phyloP scores from a whole-genome alignment of 495 filamentous ascomycete species.

The Glonium stellatum region DNA sequence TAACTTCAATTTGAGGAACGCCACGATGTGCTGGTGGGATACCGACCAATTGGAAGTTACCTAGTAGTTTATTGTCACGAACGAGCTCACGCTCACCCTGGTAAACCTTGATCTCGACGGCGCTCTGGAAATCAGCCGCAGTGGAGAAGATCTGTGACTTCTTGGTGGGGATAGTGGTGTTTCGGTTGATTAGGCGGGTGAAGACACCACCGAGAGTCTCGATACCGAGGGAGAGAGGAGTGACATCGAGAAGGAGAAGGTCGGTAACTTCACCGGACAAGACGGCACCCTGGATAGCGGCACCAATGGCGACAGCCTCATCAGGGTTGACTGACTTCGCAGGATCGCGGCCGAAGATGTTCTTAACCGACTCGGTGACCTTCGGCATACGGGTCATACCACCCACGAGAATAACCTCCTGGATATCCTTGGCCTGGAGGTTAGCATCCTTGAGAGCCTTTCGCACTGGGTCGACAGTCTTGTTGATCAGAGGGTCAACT shows the following conservation, averaged over 20 bases:
- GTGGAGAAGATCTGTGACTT: slow-evolving; percentile 99
- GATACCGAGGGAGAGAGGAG: slow-evolving; percentile 96
- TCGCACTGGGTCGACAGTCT: slow-evolving; percentile 85
- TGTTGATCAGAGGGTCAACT: slow-evolving; percentile 82
- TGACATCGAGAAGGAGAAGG: slow-evolving; percentile 92
- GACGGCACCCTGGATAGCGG: slow-evolving; percentile 95
- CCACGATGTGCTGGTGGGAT: slow-evolving; percentile 97
- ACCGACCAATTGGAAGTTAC: slow-evolving; percentile 99
- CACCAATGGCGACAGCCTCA: slow-evolving; percentile 97
- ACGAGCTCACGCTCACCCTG: slow-evolving; percentile 99
- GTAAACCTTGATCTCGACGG: slow-evolving; percentile 99
- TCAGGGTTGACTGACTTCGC: slow-evolving; percentile 99
- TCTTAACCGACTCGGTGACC: slow-evolving; percentile 94
- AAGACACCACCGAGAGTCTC: slow-evolving; percentile 99
- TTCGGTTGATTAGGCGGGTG: slow-evolving; percentile 98
- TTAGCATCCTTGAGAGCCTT: slow-evolving; percentile 97
- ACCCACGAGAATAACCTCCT: slow-evolving; percentile 98
- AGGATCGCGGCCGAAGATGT: slow-evolving; percentile 94
- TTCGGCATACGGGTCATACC: slow-evolving; percentile 99
- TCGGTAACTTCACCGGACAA: slow-evolving; percentile 96
- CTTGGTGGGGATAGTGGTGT: slow-evolving; percentile 99
- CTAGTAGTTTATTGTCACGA: slow-evolving; percentile 96
- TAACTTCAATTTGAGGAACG: slow-evolving; percentile 96
- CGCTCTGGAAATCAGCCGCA: slow-evolving; percentile 97
- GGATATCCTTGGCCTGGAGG: slow-evolving; percentile 89